Base-by-base conservation (phyloP, 2,329 filamentous ascomycete genomes). In the Diaporthe eres region DNA sequence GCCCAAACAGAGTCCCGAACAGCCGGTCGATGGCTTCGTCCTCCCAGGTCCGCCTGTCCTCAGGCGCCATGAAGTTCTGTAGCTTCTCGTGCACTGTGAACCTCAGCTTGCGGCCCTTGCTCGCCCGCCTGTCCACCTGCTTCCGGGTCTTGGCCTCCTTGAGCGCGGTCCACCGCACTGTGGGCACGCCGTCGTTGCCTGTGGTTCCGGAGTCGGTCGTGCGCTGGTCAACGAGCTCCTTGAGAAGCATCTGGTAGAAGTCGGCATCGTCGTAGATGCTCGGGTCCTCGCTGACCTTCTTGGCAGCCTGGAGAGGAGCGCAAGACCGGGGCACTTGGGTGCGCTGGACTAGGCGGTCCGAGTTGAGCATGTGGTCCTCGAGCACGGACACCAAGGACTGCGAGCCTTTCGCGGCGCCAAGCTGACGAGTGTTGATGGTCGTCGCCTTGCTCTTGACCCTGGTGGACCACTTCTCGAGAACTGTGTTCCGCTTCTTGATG, bases 51-150 rank as follows among this genome's bases (percentile, higher is more conserved):
- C 93, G 89, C 72, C 94, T 88, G 82, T 98, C 94, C 83, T 98
- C 95, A 0, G 95, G 93, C 15, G 96, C 96, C 95, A 98, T 98
- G 82, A 98, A 98, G 84, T 98, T 98, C 86, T 98, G 95, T 81
- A 99, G 85, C 87, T 98, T 98, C 87, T 98, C 96, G 82, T 98
- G 96, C 61, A 98, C 95, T 22, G 94, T 97, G 85, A 96, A 99
- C 53, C 95, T 90, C 89, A 99, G 91, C 87, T 98, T 98, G 68
- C 97, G 89, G 8, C 97, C 97, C 85, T 98, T 98, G 83, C 95
- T 98, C 0, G 97, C 97, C 83, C 96, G 97, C 28, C 96, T 96
- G 83, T 99, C 97, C 6, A 98, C 94, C 42, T 93, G 90, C 82
- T 94, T 94, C 85, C 94, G 94, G 75, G 93, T 90, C 87, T 96